Evolutionary conservation across 1,139 yeast species (phyloP).

Genomic region (Candida sojae): DNA sequence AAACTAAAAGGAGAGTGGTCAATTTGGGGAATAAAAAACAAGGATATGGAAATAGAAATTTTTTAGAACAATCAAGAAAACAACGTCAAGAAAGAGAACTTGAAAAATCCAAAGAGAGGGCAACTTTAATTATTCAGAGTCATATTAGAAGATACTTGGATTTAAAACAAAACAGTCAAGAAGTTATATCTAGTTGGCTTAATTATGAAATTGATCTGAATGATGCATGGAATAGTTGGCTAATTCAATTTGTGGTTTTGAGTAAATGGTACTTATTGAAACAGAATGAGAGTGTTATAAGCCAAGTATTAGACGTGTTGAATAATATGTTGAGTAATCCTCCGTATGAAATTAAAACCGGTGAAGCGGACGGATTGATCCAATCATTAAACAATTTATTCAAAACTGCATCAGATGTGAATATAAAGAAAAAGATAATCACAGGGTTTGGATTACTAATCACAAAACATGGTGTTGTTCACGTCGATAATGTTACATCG

Average conservation of each 20-base stretch:
- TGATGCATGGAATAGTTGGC: slow-evolving; percentile 9
- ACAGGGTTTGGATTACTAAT: neutral
- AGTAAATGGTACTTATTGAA: slow-evolving; percentile 16
- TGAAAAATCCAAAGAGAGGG: slow-evolving; percentile 47
- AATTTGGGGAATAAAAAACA: slow-evolving; percentile 66
- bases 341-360: neutral
- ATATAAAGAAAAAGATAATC: neutral
- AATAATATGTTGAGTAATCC: neutral
- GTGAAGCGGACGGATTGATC: neutral
- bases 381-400: slow-evolving; percentile 1
- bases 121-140: slow-evolving; percentile 54
- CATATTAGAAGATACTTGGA: slow-evolving; percentile 40
- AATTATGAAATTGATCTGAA: neutral
- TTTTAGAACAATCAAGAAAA: slow-evolving; percentile 58
- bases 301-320: slow-evolving; percentile 1
- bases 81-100: slow-evolving; percentile 70
- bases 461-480: neutral
- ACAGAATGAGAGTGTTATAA: slow-evolving; percentile 1
- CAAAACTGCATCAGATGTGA: neutral
- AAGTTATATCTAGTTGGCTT: slow-evolving; percentile 11
- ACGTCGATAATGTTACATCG: neutral
- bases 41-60: slow-evolving; percentile 18
- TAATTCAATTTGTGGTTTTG: slow-evolving; percentile 13
- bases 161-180: slow-evolving; percentile 15
- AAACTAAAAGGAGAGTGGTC: slow-evolving; percentile 61